Evolutionary conservation across 495 filamentous ascomycete genomes (phyloP).

Genomic region (Mytilinidion resinicola): DNA sequence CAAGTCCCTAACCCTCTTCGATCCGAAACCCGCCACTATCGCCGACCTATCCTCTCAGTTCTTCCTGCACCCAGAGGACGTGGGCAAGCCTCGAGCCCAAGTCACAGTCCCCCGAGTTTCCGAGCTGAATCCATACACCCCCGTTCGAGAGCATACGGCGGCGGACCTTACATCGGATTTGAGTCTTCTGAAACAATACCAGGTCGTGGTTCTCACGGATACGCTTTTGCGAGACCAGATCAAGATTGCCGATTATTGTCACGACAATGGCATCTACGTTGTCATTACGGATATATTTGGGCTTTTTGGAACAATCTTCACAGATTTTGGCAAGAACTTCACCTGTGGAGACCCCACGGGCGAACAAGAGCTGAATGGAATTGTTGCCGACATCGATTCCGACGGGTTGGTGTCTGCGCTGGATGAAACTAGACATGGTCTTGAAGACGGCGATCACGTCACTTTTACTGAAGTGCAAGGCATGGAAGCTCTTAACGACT

Average conservation of each 20-base stretch:
- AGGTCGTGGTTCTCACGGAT: conserved; percentile 86
- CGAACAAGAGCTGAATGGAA: conserved; percentile 79
- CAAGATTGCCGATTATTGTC: conserved; percentile 82
- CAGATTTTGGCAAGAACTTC: conserved; percentile 94
- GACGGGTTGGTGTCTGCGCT: conserved; percentile 88
- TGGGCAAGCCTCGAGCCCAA: conserved; percentile 83
- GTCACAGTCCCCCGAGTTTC: conserved; percentile 83
- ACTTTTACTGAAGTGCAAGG: conserved; percentile 90
- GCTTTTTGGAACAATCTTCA: conserved; percentile 93
- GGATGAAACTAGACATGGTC: conserved; percentile 90
- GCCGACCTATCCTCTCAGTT: conserved; percentile 93
- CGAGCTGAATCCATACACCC: conserved; percentile 94
- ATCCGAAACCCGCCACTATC: conserved; percentile 72
- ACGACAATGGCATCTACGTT: conserved; percentile 82
- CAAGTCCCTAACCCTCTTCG: conserved; percentile 79
- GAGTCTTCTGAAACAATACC: conserved; percentile 73
- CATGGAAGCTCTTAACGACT: conserved; percentile 82
- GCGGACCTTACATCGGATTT: conserved; percentile 61
- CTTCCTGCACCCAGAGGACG: conserved; percentile 82
- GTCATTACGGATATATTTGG: conserved; percentile 85
- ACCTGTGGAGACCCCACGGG: conserved; percentile 83
- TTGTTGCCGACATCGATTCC: conserved; percentile 81
- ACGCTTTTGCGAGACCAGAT: conserved; percentile 73
- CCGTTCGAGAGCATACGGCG: conserved; percentile 67
- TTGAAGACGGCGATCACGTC: conserved; percentile 94